These are phyloP conservation scores for Elongisporangium senticosum DNA, from an alignment of 352 stramenopile genomes.

Conservation along the genomic window DNA sequence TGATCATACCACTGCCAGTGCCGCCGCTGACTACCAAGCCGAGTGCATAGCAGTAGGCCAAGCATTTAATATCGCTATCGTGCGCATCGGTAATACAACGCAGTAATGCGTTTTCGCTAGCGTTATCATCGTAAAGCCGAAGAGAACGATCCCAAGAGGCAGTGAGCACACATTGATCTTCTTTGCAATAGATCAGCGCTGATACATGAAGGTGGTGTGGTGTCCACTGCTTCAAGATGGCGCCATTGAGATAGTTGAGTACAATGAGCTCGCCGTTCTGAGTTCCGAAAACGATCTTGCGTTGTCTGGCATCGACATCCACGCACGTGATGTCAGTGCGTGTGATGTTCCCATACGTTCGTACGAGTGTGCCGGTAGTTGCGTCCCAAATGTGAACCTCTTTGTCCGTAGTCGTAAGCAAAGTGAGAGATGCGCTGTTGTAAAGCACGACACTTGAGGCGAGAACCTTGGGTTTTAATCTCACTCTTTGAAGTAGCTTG, in stretches of 20 bases:
- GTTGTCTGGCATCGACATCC: slow-evolving; percentile 57
- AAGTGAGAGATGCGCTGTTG: slow-evolving; percentile 59
- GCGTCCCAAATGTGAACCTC: slow-evolving; percentile 73
- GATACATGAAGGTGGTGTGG: slow-evolving; percentile 59
- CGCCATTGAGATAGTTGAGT: slow-evolving; percentile 74
- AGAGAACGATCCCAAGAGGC: slow-evolving; percentile 73
- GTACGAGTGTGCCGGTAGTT: slow-evolving; percentile 40
- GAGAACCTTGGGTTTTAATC: slow-evolving; percentile 51
- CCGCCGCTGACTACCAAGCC: slow-evolving; percentile 57
- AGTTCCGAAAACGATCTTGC: slow-evolving; percentile 64
- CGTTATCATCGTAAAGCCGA: slow-evolving; percentile 67
- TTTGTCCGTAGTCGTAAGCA: slow-evolving; percentile 62
- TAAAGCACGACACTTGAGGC: slow-evolving; percentile 61
- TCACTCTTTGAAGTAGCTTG: slow-evolving; percentile 62
- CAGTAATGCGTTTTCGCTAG: slow-evolving; percentile 43
- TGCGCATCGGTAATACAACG: slow-evolving; percentile 66
- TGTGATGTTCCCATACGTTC: slow-evolving; percentile 48
- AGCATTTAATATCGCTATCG: slow-evolving; percentile 70
- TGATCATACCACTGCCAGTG: slow-evolving; percentile 47
- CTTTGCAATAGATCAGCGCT: slow-evolving; percentile 64
- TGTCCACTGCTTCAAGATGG: slow-evolving; percentile 56
- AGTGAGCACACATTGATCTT: slow-evolving; percentile 68
- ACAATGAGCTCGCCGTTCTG: slow-evolving; percentile 64
- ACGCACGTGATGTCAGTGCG: slow-evolving; percentile 64
- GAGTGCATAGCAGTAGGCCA: slow-evolving; percentile 71